Percentiles rank a stretch among this genome's conserved stretches.
These are phyloP conservation scores for Wickerhamomyces rabaulensis DNA, from an alignment of 805 yeast genomes.

Conservation along the genomic window DNA sequence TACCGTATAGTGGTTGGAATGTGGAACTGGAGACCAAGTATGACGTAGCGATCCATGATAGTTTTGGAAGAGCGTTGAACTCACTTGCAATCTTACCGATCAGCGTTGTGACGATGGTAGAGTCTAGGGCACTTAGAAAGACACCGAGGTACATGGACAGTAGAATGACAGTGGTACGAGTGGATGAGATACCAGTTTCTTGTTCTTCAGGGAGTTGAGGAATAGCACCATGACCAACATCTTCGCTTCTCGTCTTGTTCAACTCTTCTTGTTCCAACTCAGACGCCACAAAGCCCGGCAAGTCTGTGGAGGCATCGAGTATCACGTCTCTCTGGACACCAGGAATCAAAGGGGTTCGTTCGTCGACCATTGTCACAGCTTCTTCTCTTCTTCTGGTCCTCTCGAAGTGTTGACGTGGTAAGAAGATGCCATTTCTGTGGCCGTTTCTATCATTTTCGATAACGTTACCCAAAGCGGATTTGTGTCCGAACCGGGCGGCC, in stretches of 20 bases:
- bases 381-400: background rate
- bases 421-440: background rate
- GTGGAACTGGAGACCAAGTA: constrained; percentile 65
- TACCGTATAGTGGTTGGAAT: constrained; percentile 70
- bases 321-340: constrained; percentile 17
- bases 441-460: background rate
- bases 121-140: constrained; percentile 61
- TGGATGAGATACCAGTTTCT: constrained; percentile 6
- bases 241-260: background rate
- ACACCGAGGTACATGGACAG: constrained; percentile 41
- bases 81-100: constrained; percentile 65
- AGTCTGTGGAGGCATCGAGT: constrained; percentile 27
- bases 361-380: constrained; percentile 3
- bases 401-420: background rate
- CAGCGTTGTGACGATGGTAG: constrained; percentile 63
- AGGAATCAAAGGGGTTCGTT: constrained; percentile 14
- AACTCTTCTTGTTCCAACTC: constrained; percentile 26
- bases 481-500: background rate
- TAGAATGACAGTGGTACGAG: constrained; percentile 28
- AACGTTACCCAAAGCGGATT: background rate
- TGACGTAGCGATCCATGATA: constrained; percentile 72
- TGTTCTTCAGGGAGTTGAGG: background rate
- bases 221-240: background rate
- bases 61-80: constrained; percentile 53
- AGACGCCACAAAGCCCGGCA: constrained; percentile 30